Evolutionary conservation across 768 basidiomycete genomes (phyloP).

Genomic region (Pleurotus salmoneostramineus): DNA sequence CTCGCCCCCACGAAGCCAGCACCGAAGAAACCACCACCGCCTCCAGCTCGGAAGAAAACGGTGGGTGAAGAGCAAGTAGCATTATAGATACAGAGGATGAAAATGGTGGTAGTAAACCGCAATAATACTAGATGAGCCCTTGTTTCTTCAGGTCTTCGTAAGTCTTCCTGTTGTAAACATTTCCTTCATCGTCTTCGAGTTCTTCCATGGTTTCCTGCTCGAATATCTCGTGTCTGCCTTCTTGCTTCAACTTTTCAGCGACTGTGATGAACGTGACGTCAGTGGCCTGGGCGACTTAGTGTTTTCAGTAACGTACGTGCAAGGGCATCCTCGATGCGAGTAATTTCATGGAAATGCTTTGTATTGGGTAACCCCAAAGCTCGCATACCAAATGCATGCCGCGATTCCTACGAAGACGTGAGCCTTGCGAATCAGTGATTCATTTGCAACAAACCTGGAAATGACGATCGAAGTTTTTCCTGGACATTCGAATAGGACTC

Average conservation of each 20-base stretch:
- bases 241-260: constrained; percentile 95
- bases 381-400: constrained; percentile 98
- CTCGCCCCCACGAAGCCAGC: constrained; percentile 54
- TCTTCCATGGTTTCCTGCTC: constrained; percentile 97
- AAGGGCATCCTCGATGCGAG: constrained; percentile 93
- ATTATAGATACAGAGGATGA: constrained; percentile 1
- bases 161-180: constrained; percentile 98
- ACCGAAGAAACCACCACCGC: constrained; percentile 36
- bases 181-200: constrained; percentile 96
- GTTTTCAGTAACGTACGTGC: constrained; percentile 57
- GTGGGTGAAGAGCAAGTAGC: background rate
- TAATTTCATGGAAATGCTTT: constrained; percentile 99
- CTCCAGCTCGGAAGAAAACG: constrained; percentile 34
- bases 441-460: constrained; percentile 61
- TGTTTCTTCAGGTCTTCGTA: constrained; percentile 97
- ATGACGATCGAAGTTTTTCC: constrained; percentile 95
- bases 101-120: background rate
- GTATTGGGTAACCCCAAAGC: constrained; percentile 96
- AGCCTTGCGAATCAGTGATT: background rate
- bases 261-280: constrained; percentile 41
- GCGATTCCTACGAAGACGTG: constrained; percentile 62
- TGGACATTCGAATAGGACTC: constrained; percentile 20
- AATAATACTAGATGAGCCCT: constrained; percentile 62
- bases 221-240: constrained; percentile 92
- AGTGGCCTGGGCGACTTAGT: background rate